Conservation (phyloP, 768 basidiomycete genomes). For the Suillus sp. region DNA sequence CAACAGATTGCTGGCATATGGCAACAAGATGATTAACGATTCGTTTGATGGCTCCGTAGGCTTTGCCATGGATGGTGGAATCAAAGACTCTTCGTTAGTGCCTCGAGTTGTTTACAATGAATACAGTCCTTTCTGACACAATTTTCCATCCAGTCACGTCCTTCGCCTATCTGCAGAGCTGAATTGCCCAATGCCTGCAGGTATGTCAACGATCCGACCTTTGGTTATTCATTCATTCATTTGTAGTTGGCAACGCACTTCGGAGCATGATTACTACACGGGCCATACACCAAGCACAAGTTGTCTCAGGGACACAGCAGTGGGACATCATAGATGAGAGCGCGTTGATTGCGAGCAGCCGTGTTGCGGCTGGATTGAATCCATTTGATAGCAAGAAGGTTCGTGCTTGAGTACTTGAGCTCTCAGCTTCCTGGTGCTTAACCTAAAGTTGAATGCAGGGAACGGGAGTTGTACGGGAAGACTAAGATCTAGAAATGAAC, state of each 20-base stretch:
- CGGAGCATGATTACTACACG: constrained; percentile 80
- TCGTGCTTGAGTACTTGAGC: constrained; percentile 11
- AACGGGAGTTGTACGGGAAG: constrained; percentile 25
- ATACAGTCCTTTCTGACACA: constrained; percentile 10
- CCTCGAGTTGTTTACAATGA: background rate
- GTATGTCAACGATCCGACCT: background rate
- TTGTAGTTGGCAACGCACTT: constrained; percentile 62
- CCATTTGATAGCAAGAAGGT: constrained; percentile 41
- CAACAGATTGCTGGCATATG: constrained; percentile 54
- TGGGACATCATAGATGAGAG: constrained; percentile 81
- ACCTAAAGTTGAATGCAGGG: constrained; percentile 16
- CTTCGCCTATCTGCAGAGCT: constrained; percentile 66
- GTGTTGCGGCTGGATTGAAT: constrained; percentile 72
- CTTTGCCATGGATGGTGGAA: constrained; percentile 83
- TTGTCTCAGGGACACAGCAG: constrained; percentile 46
- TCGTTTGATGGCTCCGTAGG: constrained; percentile 74
- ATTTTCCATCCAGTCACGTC: constrained; percentile 51
- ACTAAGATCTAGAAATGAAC: no score
- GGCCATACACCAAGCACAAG: constrained; percentile 59
- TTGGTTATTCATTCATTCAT: background rate
- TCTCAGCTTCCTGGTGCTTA: background rate
- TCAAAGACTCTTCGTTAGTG: constrained; percentile 75
- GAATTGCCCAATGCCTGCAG: constrained; percentile 67
- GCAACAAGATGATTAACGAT: constrained; percentile 70
- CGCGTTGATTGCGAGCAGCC: constrained; percentile 72